These are phyloP conservation scores for Orobanche coerulescens DNA, from an alignment of 257 asterid genomes.

Conservation along the genomic window DNA sequence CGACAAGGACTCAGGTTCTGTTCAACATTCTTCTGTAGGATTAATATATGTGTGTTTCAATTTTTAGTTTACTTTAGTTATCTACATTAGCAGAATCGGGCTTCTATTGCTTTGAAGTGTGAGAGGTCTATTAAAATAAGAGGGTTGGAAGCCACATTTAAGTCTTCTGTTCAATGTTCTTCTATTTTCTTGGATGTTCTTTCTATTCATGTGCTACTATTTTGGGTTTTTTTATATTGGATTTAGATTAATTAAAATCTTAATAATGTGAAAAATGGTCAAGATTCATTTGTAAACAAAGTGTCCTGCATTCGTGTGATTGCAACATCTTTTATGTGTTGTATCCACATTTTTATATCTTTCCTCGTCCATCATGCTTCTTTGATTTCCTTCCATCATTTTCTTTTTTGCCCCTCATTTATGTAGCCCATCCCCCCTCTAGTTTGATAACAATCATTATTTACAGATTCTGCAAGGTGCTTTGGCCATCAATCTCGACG, in stretches of 20 bases:
- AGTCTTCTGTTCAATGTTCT: not conserved
- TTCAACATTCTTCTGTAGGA: slow-evolving; percentile 15
- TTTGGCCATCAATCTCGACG: slow-evolving; percentile 52
- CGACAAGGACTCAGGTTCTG: slow-evolving; percentile 72
- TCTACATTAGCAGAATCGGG: not conserved
- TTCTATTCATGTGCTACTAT: not conserved
- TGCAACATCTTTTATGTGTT: not conserved
- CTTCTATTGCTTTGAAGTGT: not conserved
- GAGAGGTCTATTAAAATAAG: slow-evolving; percentile 15
- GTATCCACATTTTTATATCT: not conserved
- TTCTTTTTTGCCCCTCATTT: not conserved
- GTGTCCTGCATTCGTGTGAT: not conserved
- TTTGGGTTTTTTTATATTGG: slow-evolving; percentile 1
- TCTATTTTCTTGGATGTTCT: not conserved
- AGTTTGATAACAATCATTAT: not conserved
- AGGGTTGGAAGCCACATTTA: not conserved
- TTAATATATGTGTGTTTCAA: not conserved
- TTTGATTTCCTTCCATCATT: not conserved
- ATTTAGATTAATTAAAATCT: not conserved
- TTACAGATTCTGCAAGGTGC: slow-evolving; percentile 66
- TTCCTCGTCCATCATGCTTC: slow-evolving; percentile 2
- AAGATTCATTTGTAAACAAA: not conserved
- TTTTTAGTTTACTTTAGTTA: not conserved
- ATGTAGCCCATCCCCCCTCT: not conserved
- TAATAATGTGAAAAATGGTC: slow-evolving; percentile 2